Base-by-base conservation (phyloP, 2,329 filamentous ascomycete genomes). In the Colletotrichum zoysiae region DNA sequence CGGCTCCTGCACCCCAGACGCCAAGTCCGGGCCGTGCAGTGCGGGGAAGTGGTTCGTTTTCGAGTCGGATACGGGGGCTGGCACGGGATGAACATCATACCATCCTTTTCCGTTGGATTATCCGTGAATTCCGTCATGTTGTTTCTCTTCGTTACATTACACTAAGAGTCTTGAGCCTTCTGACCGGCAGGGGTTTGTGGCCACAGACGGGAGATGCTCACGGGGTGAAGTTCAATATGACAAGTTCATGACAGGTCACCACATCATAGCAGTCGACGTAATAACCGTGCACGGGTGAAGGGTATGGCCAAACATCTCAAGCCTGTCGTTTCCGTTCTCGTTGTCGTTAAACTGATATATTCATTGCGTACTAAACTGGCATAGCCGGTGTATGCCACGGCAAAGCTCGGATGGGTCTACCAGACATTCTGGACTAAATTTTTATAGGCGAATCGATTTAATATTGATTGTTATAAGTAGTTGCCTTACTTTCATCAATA, bases 1-100 rank as follows among this genome's bases (percentile, higher is more conserved):
- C 12, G 26, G 20, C 18, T 30, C 30, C 9, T 26, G 33, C 30
- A 58, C 35, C n/a, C 40, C 42, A 50, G 38, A n/a, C 20, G 4
- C 57, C 65, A 35, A 57, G 46, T 67, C 38, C 26, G 35, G 35
- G 23, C 7, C 57, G 38, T 48, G 57, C 26, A 38, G 65, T 67
- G 65, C 65, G 65, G 65, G 65, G 65, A 67, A 67, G 26, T 67
- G 65, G 65, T 46, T 40, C 38, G 44, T 46, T 56, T 61, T 18
- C 7, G 0, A 20, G 46, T 30, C 46, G 60, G 46, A 62, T 51
- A 51, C 40, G 8, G n/a, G 35, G 23, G 6, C n/a, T 30, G 26
- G 40, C 30, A n/a, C 38, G 65, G 65, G 42, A 48, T 64, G 20
- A n/a, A 8, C 38, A 23, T 51, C 65, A 42, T 18, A 48, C 40